Evolutionary conservation across 345 rosid genomes (phyloP), one percentile per base, ranked within the genome.

Genomic region (Conringia planisiliqua): DNA sequence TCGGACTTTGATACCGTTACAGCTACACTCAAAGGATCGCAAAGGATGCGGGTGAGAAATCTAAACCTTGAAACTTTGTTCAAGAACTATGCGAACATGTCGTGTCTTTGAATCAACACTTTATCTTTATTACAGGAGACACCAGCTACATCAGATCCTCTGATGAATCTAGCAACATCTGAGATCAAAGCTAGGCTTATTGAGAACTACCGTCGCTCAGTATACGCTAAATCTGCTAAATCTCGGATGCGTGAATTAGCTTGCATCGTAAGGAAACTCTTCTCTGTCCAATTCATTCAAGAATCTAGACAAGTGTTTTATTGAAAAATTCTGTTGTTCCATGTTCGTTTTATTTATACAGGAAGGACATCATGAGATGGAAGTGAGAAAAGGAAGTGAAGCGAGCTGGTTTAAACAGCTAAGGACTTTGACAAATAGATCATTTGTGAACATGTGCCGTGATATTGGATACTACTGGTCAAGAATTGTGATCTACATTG

Each of bases 391-490:
- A 0, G 80, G 78, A 54, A 85, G 93, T 29, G 52, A 85, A 80
- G 88, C 96, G 22, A 83, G 77, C 10, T 81, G 91, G 93, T 74
- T 78, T 81, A 88, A 83, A 77, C 96, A 90, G 65, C 89, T 90
- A 40, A 51, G 60, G 11, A 90, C 91, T 27, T 71, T 90, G 62
- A 88, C 96, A 38, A 67, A 66, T 50, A 80, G 96, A 78, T 90
- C 96, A 42, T 85, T 80, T 65, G 81, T 90, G 69, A 90, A 90
- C 83, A 90, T 90, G 92, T 81, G 82, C 13, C 84, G 96, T 43
- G 96, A 90, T 78, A 82, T 81, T 9, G 96, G 96, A 39, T 90
- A 90, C 74, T 90, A 86, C 74, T 90, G 96, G 96, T 90, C 96
- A 61, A 83, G 93, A 75, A 83, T 90, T 52, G 96, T 35, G 26